Conservation (phyloP, 169 alveolate genomes). For the Theileria annulata region DNA sequence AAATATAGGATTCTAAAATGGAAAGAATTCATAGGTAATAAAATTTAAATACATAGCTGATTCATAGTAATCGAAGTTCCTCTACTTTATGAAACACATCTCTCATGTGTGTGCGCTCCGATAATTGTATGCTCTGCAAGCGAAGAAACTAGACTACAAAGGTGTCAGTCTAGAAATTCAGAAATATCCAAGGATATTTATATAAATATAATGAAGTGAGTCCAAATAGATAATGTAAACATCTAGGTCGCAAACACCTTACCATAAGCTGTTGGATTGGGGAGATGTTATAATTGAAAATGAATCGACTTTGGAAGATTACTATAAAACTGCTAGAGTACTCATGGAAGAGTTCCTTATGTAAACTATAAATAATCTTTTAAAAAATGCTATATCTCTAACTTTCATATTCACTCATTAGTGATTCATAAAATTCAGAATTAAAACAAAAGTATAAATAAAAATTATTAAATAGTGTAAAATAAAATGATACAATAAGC, state of each 20-base stretch:
- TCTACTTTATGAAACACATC: conserved; percentile 74
- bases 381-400: neutral
- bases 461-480: neutral
- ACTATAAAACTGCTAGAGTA: conserved; percentile 8
- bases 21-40: conserved; percentile 41
- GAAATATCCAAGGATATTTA: conserved; percentile 66
- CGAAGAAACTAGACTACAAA: conserved; percentile 64
- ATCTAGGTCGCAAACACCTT: conserved; percentile 39
- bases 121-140: conserved; percentile 69
- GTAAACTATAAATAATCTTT: neutral
- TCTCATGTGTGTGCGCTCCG: conserved; percentile 71
- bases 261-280: conserved; percentile 40
- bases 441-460: neutral
- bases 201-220: conserved; percentile 73
- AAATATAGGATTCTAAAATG: conserved; percentile 68
- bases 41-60: neutral
- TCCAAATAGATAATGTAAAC: neutral
- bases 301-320: conserved; percentile 26
- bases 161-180: conserved; percentile 68
- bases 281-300: conserved; percentile 60
- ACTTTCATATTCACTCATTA: neutral
- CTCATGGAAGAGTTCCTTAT: neutral
- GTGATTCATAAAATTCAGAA: neutral
- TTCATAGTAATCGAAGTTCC: conserved; percentile 76
- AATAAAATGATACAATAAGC: neutral